phyloP scores from a whole-genome alignment of 1,284 basidiomycete genomes.

The Naganishia albida region DNA sequence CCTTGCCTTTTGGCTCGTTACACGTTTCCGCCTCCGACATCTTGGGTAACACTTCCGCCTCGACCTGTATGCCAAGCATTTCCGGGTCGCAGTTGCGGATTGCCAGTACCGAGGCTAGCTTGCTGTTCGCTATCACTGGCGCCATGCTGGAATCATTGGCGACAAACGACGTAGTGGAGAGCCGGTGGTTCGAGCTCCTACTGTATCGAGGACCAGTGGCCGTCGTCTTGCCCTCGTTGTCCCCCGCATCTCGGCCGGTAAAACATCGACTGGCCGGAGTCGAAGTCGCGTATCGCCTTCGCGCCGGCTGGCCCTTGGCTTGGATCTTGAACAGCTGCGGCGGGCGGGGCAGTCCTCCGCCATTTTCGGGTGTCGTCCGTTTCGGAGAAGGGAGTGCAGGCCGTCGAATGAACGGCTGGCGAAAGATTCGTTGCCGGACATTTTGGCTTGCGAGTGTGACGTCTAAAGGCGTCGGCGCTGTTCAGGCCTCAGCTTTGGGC shows the following conservation, averaged over 20 bases:
- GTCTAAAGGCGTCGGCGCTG: constrained; percentile 3
- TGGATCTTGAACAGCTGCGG: constrained; percentile 7
- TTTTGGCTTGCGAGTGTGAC: constrained; percentile 7
- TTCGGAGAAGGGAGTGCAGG: neutral
- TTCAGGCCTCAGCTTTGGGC: neutral
- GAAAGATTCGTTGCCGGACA: constrained; percentile 8
- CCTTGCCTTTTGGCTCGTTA: too few relatives aligned
- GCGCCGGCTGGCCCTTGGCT: constrained; percentile 1
- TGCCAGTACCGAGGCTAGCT: too few relatives aligned
- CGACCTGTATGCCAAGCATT: too few relatives aligned
- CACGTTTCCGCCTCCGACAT: too few relatives aligned
- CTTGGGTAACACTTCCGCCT: too few relatives aligned
- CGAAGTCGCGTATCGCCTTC: constrained; percentile 8
- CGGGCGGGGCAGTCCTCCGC: neutral
- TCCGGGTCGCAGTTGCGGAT: too few relatives aligned
- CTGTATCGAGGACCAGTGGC: neutral
- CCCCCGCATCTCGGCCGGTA: neutral
- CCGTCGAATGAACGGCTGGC: constrained; percentile 9
- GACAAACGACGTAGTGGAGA: neutral
- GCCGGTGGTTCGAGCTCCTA: neutral
- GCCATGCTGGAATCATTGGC: neutral
- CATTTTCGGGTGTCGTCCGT: neutral
- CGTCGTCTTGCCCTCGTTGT: neutral
- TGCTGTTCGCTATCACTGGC: too few relatives aligned
- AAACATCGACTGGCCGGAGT: constrained; percentile 18